Evolutionary conservation across 768 basidiomycete genomes (phyloP).

Genomic region (Pleurotus platypus): DNA sequence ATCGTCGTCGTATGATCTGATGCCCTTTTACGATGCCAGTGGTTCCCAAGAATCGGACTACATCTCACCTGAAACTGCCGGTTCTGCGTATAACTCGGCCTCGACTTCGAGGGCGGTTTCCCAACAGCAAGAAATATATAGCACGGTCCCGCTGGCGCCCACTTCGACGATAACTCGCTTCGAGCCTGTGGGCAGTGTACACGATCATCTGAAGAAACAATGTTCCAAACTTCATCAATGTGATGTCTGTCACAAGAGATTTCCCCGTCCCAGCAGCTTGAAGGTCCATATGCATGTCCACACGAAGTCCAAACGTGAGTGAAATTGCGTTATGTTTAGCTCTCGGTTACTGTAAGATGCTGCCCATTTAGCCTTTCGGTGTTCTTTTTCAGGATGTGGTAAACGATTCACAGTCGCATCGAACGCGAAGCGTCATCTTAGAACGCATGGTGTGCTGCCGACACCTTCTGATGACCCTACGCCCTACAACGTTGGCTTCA

Average conservation of each 20-base stretch:
- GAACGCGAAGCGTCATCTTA: constrained; percentile 76
- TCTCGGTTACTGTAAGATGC: no score
- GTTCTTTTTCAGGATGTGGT: constrained; percentile 57
- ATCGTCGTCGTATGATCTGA: no score
- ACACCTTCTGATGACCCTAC: constrained; percentile 8
- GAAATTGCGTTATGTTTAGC: constrained; percentile 11
- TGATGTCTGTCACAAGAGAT: constrained; percentile 43
- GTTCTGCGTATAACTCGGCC: no score
- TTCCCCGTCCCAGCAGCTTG: constrained; percentile 56
- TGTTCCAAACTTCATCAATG: constrained; percentile 52
- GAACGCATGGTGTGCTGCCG: constrained; percentile 59
- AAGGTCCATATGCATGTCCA: constrained; percentile 59
- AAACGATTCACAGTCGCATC: constrained; percentile 79
- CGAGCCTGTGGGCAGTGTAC: no score
- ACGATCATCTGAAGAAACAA: background rate
- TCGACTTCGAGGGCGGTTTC: no score
- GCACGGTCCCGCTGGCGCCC: no score
- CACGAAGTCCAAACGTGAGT: constrained; percentile 44
- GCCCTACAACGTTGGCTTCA: constrained; percentile 36
- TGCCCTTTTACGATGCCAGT: no score
- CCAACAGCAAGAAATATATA: no score
- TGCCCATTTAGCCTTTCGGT: constrained; percentile 37
- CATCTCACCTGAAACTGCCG: no score
- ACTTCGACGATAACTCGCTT: no score
- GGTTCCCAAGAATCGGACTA: no score